A percentile compares a stretch with the other conserved stretches of the same genome.
Evolutionary conservation across 2,329 filamentous ascomycete genomes (phyloP).

Genomic region (Diplodia mutila): DNA sequence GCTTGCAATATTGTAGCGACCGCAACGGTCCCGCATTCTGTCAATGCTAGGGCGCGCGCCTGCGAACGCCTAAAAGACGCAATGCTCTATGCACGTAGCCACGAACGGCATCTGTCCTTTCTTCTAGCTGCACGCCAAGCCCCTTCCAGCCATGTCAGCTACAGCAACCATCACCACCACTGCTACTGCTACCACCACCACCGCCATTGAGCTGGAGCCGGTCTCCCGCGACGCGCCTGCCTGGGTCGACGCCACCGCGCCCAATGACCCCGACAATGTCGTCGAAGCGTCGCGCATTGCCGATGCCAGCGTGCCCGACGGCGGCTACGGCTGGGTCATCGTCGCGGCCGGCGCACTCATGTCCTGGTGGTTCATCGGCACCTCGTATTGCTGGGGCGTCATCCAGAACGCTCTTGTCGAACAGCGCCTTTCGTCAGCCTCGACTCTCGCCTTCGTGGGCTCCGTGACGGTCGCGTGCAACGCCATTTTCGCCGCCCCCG

Average conservation of each 20-base stretch:
- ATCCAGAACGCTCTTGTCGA: constrained; percentile 61
- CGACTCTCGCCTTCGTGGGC: constrained; percentile 63
- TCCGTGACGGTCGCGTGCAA: constrained; percentile 57
- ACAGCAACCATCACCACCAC: constrained; percentile 11
- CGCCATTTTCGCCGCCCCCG: constrained; percentile 57
- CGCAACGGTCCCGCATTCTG: constrained; percentile 20
- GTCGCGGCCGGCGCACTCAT: constrained; percentile 56
- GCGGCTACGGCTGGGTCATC: constrained; percentile 62
- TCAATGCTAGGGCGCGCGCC: constrained; percentile 19
- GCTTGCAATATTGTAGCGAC: not conserved
- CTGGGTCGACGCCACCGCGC: constrained; percentile 21
- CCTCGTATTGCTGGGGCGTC: constrained; percentile 63
- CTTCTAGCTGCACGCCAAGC: constrained; percentile 1
- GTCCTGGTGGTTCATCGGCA: constrained; percentile 58
- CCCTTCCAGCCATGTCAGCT: constrained; percentile 18
- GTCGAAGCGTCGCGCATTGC: constrained; percentile 26
- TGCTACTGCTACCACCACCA: not conserved
- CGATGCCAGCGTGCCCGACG: constrained; percentile 49
- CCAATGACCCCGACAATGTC: constrained; percentile 16
- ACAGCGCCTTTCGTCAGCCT: constrained; percentile 52
- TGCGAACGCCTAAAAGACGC: constrained; percentile 7
- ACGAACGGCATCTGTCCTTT: not conserved
- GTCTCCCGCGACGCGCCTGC: not conserved
- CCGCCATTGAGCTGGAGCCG: constrained; percentile 10
- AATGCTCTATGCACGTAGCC: constrained; percentile 11